These are phyloP conservation scores for Balakata baccata DNA, from an alignment of 345 rosid species.

Conservation along the genomic window DNA sequence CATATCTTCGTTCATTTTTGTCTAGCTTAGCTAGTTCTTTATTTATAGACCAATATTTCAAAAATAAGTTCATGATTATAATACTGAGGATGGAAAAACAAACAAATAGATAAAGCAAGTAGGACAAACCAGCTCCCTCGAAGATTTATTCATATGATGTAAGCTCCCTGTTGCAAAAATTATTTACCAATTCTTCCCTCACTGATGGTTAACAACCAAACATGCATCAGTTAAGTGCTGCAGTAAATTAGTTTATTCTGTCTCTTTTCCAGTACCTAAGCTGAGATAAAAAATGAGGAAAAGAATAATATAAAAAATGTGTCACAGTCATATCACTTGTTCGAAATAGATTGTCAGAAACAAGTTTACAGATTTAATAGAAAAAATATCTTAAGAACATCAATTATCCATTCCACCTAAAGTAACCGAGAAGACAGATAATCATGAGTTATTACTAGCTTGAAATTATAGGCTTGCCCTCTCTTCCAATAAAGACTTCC, in stretches of 20 bases:
- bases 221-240: constrained; percentile 94
- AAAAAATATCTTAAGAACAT: background rate
- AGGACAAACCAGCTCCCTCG: constrained; percentile 92
- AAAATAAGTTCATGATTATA: constrained; percentile 17
- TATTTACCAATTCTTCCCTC: constrained; percentile 96
- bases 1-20: constrained; percentile 90
- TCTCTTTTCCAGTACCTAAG: constrained; percentile 97
- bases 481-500: background rate
- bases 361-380: background rate
- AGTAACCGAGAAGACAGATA: background rate
- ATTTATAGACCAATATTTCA: constrained; percentile 8
- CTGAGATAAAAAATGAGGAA: constrained; percentile 47
- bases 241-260: constrained; percentile 79
- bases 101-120: background rate
- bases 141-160: constrained; percentile 96
- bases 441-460: background rate
- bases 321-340: background rate
- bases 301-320: constrained; percentile 7
- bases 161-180: constrained; percentile 93
- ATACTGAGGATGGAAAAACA: background rate
- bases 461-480: background rate
- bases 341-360: background rate
- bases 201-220: constrained; percentile 98
- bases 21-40: constrained; percentile 93
- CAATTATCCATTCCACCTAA: background rate